Evolutionary conservation across 2,329 filamentous ascomycete species (phyloP).

Genomic region (Fusarium nelsonii): DNA sequence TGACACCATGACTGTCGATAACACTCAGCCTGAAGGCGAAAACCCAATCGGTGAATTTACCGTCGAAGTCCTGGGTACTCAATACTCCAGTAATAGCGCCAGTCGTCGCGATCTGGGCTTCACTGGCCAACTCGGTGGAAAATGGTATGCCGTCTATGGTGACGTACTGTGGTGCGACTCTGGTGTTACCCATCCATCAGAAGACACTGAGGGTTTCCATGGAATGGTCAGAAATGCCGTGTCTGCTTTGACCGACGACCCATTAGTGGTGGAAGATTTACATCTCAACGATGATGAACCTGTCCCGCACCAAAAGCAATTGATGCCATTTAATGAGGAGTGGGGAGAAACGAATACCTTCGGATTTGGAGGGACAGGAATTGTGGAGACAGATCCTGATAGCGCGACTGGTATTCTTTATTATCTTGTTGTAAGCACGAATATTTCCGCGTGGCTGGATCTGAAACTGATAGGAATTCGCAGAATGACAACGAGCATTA

Average conservation of each 20-base stretch:
- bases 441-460: fast-evolving
- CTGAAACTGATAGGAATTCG: fast-evolving
- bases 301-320: conserved; percentile 51
- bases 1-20: conserved; percentile 47
- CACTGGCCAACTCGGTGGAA: conserved; percentile 51
- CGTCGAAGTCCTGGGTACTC: conserved; percentile 53
- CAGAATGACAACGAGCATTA: conserved; percentile 53
- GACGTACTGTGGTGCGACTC: conserved; percentile 52
- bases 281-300: conserved; percentile 51
- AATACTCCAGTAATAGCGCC: conserved; percentile 54
- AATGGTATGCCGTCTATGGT: conserved; percentile 56
- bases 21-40: conserved; percentile 53
- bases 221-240: conserved; percentile 57
- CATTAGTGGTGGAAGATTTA: conserved; percentile 53
- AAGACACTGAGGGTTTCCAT: conserved; percentile 53
- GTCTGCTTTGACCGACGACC: conserved; percentile 52
- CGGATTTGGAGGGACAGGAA: conserved; percentile 57
- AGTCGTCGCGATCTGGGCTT: conserved; percentile 56
- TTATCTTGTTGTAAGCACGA: conserved; percentile 52
- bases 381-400: conserved; percentile 52
- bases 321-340: conserved; percentile 52
- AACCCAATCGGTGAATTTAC: conserved; percentile 51
- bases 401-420: conserved; percentile 51
- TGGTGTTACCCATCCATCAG: conserved; percentile 50
- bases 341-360: conserved; percentile 54